These are phyloP conservation scores for Aspergillus niger DNA, from an alignment of 2,329 filamentous ascomycete genomes.

Conservation along the genomic window DNA sequence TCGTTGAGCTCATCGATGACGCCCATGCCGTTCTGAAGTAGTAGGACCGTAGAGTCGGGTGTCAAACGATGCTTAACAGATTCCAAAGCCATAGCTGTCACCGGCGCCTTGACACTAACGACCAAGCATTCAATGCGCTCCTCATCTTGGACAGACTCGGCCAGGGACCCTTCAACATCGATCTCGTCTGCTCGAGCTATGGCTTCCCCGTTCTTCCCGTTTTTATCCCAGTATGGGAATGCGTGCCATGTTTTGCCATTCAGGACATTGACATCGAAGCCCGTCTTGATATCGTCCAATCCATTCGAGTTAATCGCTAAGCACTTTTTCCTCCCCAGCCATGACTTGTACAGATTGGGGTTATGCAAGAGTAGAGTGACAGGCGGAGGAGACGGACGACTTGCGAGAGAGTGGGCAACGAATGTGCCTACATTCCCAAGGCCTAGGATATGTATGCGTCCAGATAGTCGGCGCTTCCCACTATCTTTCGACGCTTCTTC, in stretches of 20 bases:
- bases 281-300: conserved; percentile 45
- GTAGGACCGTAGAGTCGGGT: conserved; percentile 68
- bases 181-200: neutral
- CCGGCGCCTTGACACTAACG: conserved; percentile 72
- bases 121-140: conserved; percentile 72
- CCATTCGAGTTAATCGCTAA: conserved; percentile 43
- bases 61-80: conserved; percentile 68
- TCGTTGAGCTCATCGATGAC: conserved; percentile 75
- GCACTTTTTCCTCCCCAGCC: conserved; percentile 25
- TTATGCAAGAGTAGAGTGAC: conserved; percentile 73
- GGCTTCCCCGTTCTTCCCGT: conserved; percentile 14
- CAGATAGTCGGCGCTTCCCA: conserved; percentile 30
- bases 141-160: conserved; percentile 31
- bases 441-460: conserved; percentile 65
- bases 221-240: conserved; percentile 26
- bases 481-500: conserved; percentile 24
- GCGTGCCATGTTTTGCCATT: conserved; percentile 37
- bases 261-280: conserved; percentile 48
- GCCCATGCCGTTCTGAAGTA: conserved; percentile 82
- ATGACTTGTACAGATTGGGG: conserved; percentile 28
- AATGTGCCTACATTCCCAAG: conserved; percentile 76
- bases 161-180: neutral
- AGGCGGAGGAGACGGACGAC: conserved; percentile 70
- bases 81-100: conserved; percentile 67
- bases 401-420: conserved; percentile 69